Evolutionary conservation across 768 basidiomycete species (phyloP).

Genomic region (Atractiella rhizophila): DNA sequence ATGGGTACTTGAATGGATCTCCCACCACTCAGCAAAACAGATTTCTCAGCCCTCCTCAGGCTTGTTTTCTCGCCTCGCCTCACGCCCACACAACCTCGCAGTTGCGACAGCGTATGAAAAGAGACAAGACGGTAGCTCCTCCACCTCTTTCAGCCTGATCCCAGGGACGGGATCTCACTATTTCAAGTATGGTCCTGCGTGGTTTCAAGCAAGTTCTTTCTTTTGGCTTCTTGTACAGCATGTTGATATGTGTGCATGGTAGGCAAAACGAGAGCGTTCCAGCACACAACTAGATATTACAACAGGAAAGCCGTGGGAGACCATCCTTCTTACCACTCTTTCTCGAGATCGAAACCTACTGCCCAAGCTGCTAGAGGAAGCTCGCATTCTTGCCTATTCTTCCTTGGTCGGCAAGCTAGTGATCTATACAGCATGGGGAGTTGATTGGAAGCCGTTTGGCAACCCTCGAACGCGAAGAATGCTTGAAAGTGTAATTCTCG

Average conservation of each 20-base stretch:
- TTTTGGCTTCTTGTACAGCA: constrained; percentile 6
- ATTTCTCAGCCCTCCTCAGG: constrained; percentile 13
- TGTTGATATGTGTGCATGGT: not conserved
- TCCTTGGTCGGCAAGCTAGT: constrained; percentile 82
- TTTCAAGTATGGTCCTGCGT: constrained; percentile 65
- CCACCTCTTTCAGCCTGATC: constrained; percentile 71
- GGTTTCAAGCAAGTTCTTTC: constrained; percentile 54
- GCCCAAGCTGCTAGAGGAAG: constrained; percentile 53
- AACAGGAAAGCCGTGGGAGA: constrained; percentile 91
- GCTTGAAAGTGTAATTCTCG: constrained; percentile 65
- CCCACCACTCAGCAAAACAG: constrained; percentile 30
- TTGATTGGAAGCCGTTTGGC: constrained; percentile 88
- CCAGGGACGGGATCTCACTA: constrained; percentile 88
- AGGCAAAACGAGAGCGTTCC: constrained; percentile 89
- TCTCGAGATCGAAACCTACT: constrained; percentile 65
- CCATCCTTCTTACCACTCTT: constrained; percentile 73
- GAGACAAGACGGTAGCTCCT: constrained; percentile 72
- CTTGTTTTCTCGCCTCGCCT: constrained; percentile 19
- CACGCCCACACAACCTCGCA: constrained; percentile 70
- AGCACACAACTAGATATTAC: constrained; percentile 71
- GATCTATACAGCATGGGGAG: constrained; percentile 87
- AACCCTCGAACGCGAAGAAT: constrained; percentile 67
- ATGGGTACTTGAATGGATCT: constrained; percentile 95
- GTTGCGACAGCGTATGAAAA: constrained; percentile 72
- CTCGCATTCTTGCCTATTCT: constrained; percentile 60